phyloP scores from a whole-genome alignment of 1,139 yeast genomes.

The Pichia sp. region DNA sequence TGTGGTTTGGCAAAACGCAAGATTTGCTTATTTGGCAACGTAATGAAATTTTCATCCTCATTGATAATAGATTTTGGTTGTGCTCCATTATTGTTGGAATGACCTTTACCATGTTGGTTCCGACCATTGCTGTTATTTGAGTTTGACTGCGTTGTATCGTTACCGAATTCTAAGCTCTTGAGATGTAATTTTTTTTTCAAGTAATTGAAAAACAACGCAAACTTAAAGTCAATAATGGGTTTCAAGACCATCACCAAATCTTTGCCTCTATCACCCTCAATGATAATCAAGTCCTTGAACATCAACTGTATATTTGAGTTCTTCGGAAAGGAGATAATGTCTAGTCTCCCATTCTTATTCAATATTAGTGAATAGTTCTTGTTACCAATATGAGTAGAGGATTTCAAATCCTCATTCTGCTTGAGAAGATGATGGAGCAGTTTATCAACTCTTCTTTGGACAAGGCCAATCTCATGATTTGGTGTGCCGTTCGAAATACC shows the following conservation, averaged over 20 bases:
- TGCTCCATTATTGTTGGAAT: conserved; percentile 13
- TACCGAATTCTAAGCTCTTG: conserved; percentile 60
- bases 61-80: conserved; percentile 28
- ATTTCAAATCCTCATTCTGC: conserved; percentile 28
- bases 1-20: conserved; percentile 59
- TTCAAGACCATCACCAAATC: conserved; percentile 79
- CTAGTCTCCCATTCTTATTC: conserved; percentile 53
- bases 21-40: conserved; percentile 53
- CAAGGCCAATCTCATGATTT: conserved; percentile 11
- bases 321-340: conserved; percentile 33
- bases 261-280: conserved; percentile 93
- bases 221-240: conserved; percentile 60
- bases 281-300: conserved; percentile 78
- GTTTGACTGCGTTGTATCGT: conserved; percentile 27
- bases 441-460: conserved; percentile 38
- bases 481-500: conserved; percentile 11
- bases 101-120: conserved; percentile 13
- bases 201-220: conserved; percentile 77
- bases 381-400: conserved; percentile 20
- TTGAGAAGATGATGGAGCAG: conserved; percentile 24
- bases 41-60: conserved; percentile 30
- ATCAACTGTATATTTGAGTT: conserved; percentile 53
- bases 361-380: conserved; percentile 36
- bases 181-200: conserved; percentile 71
- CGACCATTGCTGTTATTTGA: conserved; percentile 29